Conservation (phyloP, 331 rosid species). For the Spiraea crenata region DNA sequence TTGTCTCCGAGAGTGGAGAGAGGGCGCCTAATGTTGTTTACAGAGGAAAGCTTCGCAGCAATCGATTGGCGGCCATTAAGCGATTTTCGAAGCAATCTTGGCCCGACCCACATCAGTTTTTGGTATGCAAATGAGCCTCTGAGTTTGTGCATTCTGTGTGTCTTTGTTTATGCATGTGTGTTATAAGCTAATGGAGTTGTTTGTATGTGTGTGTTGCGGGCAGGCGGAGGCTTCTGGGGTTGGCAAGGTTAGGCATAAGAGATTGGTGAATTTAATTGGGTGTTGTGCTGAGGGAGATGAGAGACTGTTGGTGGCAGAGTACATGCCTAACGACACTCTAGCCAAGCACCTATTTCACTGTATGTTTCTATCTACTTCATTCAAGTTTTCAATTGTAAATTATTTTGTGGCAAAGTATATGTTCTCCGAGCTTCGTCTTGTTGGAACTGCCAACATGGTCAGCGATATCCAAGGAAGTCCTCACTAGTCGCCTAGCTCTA, state of each 20-base stretch:
- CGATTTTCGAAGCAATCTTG: constrained; percentile 39
- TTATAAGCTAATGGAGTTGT: not conserved
- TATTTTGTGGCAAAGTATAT: not conserved
- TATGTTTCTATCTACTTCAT: constrained; percentile 8
- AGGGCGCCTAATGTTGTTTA: constrained; percentile 45
- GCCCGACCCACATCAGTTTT: constrained; percentile 42
- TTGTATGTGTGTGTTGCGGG: constrained; percentile 10
- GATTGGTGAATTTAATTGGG: constrained; percentile 43
- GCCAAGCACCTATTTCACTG: constrained; percentile 51
- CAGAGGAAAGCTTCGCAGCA: constrained; percentile 35
- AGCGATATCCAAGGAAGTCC: not conserved
- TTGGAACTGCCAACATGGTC: not conserved
- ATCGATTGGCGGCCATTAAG: constrained; percentile 33
- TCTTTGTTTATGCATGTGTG: not conserved
- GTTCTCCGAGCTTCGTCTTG: not conserved
- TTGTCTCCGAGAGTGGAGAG: constrained; percentile 44
- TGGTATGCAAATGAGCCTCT: constrained; percentile 22
- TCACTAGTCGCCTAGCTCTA: constrained; percentile 3
- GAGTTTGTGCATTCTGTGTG: not conserved
- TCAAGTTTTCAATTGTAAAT: not conserved
- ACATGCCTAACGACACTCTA: constrained; percentile 48
- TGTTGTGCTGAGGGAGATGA: constrained; percentile 52
- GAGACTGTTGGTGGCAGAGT: constrained; percentile 47
- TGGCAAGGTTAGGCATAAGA: constrained; percentile 42
- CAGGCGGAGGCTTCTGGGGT: constrained; percentile 44